phyloP scores from a whole-genome alignment of 2,329 filamentous ascomycete species.

The Xylariaceae sp. region DNA sequence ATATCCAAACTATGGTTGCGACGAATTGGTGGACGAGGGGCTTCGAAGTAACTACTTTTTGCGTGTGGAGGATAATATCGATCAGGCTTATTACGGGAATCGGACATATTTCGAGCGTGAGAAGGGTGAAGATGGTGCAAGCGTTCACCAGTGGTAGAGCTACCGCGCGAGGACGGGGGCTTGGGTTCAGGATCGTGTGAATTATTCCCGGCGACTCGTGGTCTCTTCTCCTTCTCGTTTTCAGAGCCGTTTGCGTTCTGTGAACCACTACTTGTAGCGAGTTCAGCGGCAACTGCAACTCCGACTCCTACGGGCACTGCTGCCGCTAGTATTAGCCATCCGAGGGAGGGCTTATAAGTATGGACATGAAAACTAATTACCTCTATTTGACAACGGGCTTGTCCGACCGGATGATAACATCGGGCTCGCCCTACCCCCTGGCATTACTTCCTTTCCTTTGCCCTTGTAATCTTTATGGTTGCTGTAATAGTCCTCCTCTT shows the following conservation, averaged over 20 bases:
- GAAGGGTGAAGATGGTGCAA: slow-evolving; percentile 23
- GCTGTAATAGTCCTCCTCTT: slow-evolving; percentile 20
- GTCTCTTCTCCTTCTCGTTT: slow-evolving; percentile 24
- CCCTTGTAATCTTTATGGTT: slow-evolving; percentile 23
- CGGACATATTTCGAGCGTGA: slow-evolving; percentile 20
- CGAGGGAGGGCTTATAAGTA: slow-evolving; percentile 11
- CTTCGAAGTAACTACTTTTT: slow-evolving; percentile 27
- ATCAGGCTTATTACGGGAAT: slow-evolving; percentile 17
- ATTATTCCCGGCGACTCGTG: slow-evolving; percentile 12
- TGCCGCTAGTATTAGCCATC: slow-evolving; percentile 19
- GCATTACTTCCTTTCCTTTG: slow-evolving; percentile 25
- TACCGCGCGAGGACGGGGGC: slow-evolving; percentile 18
- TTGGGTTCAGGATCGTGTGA: slow-evolving; percentile 15
- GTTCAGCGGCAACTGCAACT: slow-evolving; percentile 8
- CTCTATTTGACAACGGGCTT: slow-evolving; percentile 22
- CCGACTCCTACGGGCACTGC: slow-evolving; percentile 13
- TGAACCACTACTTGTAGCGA: slow-evolving; percentile 13
- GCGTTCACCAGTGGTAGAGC: slow-evolving; percentile 20
- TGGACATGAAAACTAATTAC: slow-evolving; percentile 21
- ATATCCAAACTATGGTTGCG: slow-evolving; percentile 15
- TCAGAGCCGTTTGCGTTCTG: slow-evolving; percentile 22
- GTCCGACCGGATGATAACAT: slow-evolving; percentile 16
- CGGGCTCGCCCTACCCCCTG: slow-evolving; percentile 15
- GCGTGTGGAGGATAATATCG: slow-evolving; percentile 27
- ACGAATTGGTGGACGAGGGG: slow-evolving; percentile 24